Evolutionary conservation across 1,284 basidiomycete species (phyloP).

Genomic region (Ganoderma lingzhi): DNA sequence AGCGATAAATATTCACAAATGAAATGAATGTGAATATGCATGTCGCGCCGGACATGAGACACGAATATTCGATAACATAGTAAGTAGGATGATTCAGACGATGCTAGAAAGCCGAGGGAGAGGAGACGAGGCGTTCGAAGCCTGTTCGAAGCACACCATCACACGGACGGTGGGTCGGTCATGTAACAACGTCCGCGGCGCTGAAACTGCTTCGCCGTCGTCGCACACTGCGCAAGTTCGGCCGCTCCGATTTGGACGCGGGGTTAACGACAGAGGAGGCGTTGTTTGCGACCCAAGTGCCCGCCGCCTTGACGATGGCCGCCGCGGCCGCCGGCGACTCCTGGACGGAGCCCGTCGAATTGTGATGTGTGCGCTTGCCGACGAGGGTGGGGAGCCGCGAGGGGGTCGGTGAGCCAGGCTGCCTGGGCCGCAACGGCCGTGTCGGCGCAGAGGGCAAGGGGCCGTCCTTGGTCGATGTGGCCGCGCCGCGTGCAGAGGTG

Average conservation of each 20-base stretch:
- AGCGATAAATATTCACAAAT: constrained; percentile 36
- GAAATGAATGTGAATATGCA: constrained; percentile 24
- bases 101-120: not conserved
- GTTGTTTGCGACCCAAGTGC: constrained; percentile 80
- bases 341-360: constrained; percentile 56
- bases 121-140: constrained; percentile 11
- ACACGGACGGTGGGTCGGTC: constrained; percentile 15
- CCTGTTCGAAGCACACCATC: constrained; percentile 22
- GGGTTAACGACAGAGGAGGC: constrained; percentile 73
- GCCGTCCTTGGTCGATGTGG: constrained; percentile 46
- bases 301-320: constrained; percentile 42
- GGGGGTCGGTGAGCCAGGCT: constrained; percentile 67
- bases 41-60: constrained; percentile 2
- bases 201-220: constrained; percentile 85
- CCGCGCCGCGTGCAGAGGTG: constrained; percentile 49
- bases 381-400: constrained; percentile 77
- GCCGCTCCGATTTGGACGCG: constrained; percentile 71
- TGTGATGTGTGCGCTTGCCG: constrained; percentile 58
- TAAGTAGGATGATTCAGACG: not conserved
- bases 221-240: constrained; percentile 72
- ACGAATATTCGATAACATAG: not conserved
- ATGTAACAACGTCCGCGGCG: constrained; percentile 81
- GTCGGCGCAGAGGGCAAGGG: constrained; percentile 40
- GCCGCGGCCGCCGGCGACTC: constrained; percentile 53
- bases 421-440: constrained; percentile 38